Evolutionary conservation across 2,329 filamentous ascomycete genomes (phyloP), one percentile per base, ranked within the genome.

Genomic region (Trichoderma hamatum): DNA sequence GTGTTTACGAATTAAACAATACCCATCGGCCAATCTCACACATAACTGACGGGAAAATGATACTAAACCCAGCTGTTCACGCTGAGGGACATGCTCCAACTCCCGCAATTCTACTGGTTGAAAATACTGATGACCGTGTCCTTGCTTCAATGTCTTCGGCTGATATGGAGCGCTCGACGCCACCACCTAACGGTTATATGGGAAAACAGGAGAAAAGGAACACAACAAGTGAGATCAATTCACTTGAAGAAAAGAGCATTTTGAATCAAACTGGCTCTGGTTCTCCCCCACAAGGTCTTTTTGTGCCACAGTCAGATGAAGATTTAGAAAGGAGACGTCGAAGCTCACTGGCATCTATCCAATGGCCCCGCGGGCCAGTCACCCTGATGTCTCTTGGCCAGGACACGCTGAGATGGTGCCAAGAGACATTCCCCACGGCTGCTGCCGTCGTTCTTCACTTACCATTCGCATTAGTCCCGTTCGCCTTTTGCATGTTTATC

Each of bases 401-500:
- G 1, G 77, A 85, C 13, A 68, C 73, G 0, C 87, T 87, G 68
- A 75, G 76, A n/a, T 92, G 89, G 89, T 80, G 80, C 0, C 88
- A 90, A 70, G 88, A 90, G 74, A 92, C 90, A 0, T 93, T 93
- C 59, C 91, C 91, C 0, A 92, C 90, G 0, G 86, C 87, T 1
- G 87, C 88, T 24, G 86, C 88, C 0, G 90, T 93, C 0, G 76
- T 90, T 6, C 79, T 85, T 0, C 89, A 92, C 75, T 81, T 93
- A 1, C 91, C 91, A 0, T 86, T 90, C 65, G 84, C 89, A 0
- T 84, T 93, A 0, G 83, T 93, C 0, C 90, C 91, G 0, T 93
- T 93, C 73, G 88, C 90, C 0, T 88, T 93, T 68, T 83, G 85
- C 70, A 93, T 93, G 90, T 93, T 93, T 71, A 84, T 93, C 11